Base-by-base conservation (phyloP, 2,329 filamentous ascomycete genomes). In the Colletotrichum brevisporum region DNA sequence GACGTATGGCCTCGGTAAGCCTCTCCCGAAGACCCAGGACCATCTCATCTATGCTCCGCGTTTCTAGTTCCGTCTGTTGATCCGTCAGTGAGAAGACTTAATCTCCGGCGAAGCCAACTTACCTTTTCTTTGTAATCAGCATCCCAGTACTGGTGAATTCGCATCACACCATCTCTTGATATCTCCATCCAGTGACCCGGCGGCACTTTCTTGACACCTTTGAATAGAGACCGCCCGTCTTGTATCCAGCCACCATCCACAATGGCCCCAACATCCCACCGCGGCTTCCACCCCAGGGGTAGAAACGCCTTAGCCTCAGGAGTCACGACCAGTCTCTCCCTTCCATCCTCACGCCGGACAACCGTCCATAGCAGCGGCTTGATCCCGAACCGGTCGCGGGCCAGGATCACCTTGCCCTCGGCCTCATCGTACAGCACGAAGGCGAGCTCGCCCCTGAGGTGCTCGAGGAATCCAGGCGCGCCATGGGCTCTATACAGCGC, bases 331-430 rank as follows among this genome's bases (percentile, higher is more conserved):
- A 89, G 63, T 62, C 77, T 76, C 3, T 76, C 77, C 2, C 21
- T 21, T 0, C 51, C 43, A 36, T 62, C 57, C n/a, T 52, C 36
- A 16, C 27, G 55, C 1, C 12, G 51, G 4, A 63, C 27, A 13
- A 63, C 43, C 0, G 85, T 87, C 77, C 83, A 89, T 63, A 86
- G 84, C 6, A 89, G 78, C 1, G 87, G 86, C 73, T 89, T 89
- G 72, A 89, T 85, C 3, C 87, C 87, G 73, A 83, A 89, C 0
- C 87, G 81, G 73, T 89, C 87, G n/a, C 86, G 77, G 0, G 78
- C 85, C 0, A 83, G 83, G 39, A 89, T 75, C 41, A 88, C 77
- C 0, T 79, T 67, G 0, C 24, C 48, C 2, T 47, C 43, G 56
- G 81, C 73, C 2, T 75, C 74, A 69, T 89, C 86, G 59, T 83